Base-by-base conservation (phyloP, 805 yeast genomes). In the Blastobotrys parvus region DNA sequence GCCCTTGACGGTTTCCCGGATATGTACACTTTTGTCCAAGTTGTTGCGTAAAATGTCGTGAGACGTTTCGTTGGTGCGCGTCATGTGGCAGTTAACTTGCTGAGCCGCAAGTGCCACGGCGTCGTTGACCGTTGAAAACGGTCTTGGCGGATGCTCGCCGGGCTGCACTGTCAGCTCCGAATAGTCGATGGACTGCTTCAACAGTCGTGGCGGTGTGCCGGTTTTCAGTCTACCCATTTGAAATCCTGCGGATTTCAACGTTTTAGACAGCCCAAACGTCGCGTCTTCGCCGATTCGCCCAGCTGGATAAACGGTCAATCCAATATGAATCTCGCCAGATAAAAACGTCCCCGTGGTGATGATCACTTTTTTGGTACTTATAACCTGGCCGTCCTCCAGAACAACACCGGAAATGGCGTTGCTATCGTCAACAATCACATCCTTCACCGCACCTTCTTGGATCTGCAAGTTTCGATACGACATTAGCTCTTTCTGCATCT, bases 271-370 rank as follows among this genome's bases (percentile, higher is more conserved):
- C 1, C 97, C 97, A 63, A 78, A 83, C 0, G 97, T 85, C 2
- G 97, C 92, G 17, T 71, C 76, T 63, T 92, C 99, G 3, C 95
- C 96, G 21, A 90, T 81, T 50, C 99, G 71, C 0, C 99, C 99
- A 0, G 96, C 85, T 0, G 97, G 95, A 58, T 73, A 78, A 0
- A 74, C 74, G 38, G 72, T 74, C 48, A 85, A 57, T 0, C 99
- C 99, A 50, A 92, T 77, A 60, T 92, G 98, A 38, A 90, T 86
- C 60, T 92, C 98, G 2, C 89, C 98, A 4, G 94, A 82, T 20
- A 92, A 68, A 57, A 92, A 92, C 0, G 99, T 92, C 1, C 99
- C 99, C 0, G 98, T 92, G 0, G 97, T 87, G 16, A 92, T 78
- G 5, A 92, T 87, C 4, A 92, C 90, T 46, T 75, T 75, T 0